phyloP scores from a whole-genome alignment of 805 yeast genomes.

The Wickerhamiella nectarea region DNA sequence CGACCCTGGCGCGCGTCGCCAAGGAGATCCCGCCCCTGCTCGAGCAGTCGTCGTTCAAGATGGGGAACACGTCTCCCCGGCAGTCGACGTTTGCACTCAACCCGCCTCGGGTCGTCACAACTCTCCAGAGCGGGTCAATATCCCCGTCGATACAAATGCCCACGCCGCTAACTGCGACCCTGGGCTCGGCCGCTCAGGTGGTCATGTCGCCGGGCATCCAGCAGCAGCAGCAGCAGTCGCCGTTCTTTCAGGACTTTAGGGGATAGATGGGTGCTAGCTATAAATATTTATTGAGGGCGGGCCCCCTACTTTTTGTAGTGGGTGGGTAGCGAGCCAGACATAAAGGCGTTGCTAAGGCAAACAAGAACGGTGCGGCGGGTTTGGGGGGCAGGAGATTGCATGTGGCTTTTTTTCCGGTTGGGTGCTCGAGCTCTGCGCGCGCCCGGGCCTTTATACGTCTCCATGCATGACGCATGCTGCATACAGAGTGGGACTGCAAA shows the following conservation, averaged over 20 bases:
- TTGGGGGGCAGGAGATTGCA: not conserved
- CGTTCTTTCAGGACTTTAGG: constrained; percentile 8
- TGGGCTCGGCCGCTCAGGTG: constrained; percentile 31
- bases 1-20: constrained; percentile 72
- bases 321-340: not conserved
- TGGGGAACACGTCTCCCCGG: not conserved
- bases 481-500: no score
- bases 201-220: constrained; percentile 18
- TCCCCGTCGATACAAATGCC: constrained; percentile 19
- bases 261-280: not conserved
- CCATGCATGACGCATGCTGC: not conserved
- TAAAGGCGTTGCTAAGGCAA: not conserved
- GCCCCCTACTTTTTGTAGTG: not conserved
- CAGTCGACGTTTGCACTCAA: not conserved
- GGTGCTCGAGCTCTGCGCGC: not conserved
- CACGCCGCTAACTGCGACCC: constrained; percentile 29
- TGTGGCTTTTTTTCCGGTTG: no score
- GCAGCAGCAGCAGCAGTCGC: constrained; percentile 8
- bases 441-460: not conserved
- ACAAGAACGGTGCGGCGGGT: not conserved
- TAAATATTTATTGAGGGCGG: not conserved
- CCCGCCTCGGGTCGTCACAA: not conserved
- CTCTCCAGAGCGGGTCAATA: not conserved
- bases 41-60: constrained; percentile 45
- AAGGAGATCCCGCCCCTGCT: constrained; percentile 82